These are phyloP conservation scores for Evansstolkia leycettana DNA, from an alignment of 495 filamentous ascomycete genomes.

Conservation along the genomic window DNA sequence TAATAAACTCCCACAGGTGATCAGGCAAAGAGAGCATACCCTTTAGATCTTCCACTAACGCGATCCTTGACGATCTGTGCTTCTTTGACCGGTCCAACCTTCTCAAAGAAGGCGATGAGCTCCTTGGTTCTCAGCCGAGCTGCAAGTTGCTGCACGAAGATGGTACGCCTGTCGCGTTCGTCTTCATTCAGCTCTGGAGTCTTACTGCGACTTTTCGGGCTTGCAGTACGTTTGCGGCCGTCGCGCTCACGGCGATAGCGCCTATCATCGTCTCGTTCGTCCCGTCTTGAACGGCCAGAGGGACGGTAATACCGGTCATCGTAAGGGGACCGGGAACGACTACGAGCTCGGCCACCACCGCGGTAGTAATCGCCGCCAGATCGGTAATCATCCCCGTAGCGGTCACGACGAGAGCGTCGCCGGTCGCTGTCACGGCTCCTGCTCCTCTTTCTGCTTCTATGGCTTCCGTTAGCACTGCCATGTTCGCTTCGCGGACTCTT, in stretches of 20 bases:
- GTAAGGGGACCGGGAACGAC: slow-evolving; percentile 65
- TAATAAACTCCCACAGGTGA: not conserved
- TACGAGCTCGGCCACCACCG: slow-evolving; percentile 54
- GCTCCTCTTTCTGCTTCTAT: slow-evolving; percentile 74
- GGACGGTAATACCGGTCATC: slow-evolving; percentile 68
- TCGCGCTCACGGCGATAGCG: slow-evolving; percentile 43
- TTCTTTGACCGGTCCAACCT: slow-evolving; percentile 90
- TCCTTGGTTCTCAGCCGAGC: slow-evolving; percentile 86
- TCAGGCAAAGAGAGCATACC: slow-evolving; percentile 44
- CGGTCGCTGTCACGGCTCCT: slow-evolving; percentile 70
- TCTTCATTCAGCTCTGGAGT: slow-evolving; percentile 71
- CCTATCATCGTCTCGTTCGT: slow-evolving; percentile 38
- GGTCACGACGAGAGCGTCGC: slow-evolving; percentile 68
- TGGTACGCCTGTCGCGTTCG: slow-evolving; percentile 89
- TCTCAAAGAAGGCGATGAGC: slow-evolving; percentile 90
- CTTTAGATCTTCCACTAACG: slow-evolving; percentile 93
- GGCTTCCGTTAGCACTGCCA: slow-evolving; percentile 68
- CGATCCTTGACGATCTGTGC: slow-evolving; percentile 99
- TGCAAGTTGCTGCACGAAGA: slow-evolving; percentile 97
- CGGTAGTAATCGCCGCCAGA: slow-evolving; percentile 64
- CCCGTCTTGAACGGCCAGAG: slow-evolving; percentile 42
- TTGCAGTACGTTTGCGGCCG: slow-evolving; percentile 40
- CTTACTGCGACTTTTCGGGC: slow-evolving; percentile 36
- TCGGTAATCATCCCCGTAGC: slow-evolving; percentile 53
- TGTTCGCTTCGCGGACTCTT: slow-evolving; percentile 65